These are phyloP conservation scores for Citrus inodora DNA, from an alignment of 345 rosid genomes.

Conservation along the genomic window DNA sequence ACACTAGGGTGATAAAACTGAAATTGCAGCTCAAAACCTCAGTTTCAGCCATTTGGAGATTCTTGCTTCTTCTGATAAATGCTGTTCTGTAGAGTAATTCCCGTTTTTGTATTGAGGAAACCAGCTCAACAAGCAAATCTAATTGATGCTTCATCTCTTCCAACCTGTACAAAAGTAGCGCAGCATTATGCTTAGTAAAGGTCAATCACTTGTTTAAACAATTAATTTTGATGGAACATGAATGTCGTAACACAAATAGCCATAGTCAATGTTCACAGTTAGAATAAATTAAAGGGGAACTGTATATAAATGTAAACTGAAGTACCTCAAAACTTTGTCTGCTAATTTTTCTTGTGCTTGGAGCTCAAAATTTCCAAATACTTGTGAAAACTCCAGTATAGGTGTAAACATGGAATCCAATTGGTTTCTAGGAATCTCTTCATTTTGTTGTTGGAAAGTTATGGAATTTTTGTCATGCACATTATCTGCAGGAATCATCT, in stretches of 20 bases:
- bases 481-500: conserved; percentile 1
- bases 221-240: not conserved
- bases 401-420: not conserved
- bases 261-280: not conserved
- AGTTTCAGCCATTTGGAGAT: conserved; percentile 72
- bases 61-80: conserved; percentile 57
- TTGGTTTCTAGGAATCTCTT: conserved; percentile 3
- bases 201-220: not conserved
- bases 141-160: conserved; percentile 36
- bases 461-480: not conserved
- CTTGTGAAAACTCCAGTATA: conserved; percentile 17
- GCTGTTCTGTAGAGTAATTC: conserved; percentile 55
- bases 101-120: conserved; percentile 24
- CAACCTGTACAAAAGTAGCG: conserved; percentile 37
- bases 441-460: not conserved
- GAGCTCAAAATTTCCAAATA: conserved; percentile 29
- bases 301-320: not conserved
- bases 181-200: not conserved
- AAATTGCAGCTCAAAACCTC: conserved; percentile 48
- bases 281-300: not conserved
- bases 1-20: not conserved
- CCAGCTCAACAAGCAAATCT: conserved; percentile 22
- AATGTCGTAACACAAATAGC: not conserved
- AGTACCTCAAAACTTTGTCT: conserved; percentile 29
- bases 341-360: conserved; percentile 33